Conservation (phyloP, 2,329 filamentous ascomycete genomes). For the Aspergillus terreus region DNA sequence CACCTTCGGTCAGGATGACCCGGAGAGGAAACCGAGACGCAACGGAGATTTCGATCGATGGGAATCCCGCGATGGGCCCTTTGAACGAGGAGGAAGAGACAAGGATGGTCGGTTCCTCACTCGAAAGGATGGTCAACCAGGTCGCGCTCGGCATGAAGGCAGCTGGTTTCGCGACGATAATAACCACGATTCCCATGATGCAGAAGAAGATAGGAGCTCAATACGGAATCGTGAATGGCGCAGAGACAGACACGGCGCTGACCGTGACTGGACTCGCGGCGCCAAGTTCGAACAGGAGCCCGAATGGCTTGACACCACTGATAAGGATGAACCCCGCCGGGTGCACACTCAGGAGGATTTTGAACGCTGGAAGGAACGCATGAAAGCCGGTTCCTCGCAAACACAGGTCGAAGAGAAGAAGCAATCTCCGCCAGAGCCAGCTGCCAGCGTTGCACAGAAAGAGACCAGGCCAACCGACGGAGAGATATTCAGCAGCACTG, state of each 20-base stretch:
- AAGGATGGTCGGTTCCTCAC: slow-evolving; percentile 53
- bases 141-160: slow-evolving; percentile 63
- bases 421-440: slow-evolving; percentile 27
- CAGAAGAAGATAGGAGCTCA: slow-evolving; percentile 41
- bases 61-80: slow-evolving; percentile 44
- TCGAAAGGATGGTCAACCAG: slow-evolving; percentile 58
- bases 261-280: slow-evolving; percentile 54
- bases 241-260: slow-evolving; percentile 42
- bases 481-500: slow-evolving; percentile 53
- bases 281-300: slow-evolving; percentile 70
- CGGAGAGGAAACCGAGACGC: slow-evolving; percentile 37
- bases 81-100: slow-evolving; percentile 49
- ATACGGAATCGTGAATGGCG: slow-evolving; percentile 66
- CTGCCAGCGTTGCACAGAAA: slow-evolving; percentile 26
- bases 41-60: slow-evolving; percentile 43
- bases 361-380: slow-evolving; percentile 87
- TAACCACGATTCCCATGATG: slow-evolving; percentile 33
- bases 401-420: slow-evolving; percentile 43
- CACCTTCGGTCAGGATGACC: slow-evolving; percentile 39
- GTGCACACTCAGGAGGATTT: slow-evolving; percentile 85
- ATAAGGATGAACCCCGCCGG: slow-evolving; percentile 63
- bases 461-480: slow-evolving; percentile 41
- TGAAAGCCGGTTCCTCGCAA: slow-evolving; percentile 63
- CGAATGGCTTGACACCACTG: slow-evolving; percentile 80
- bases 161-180: slow-evolving; percentile 69